Evolutionary conservation across 441 rosid species (phyloP), one percentile per base, ranked within the genome.

Genomic region (Erysimum cheiri): DNA sequence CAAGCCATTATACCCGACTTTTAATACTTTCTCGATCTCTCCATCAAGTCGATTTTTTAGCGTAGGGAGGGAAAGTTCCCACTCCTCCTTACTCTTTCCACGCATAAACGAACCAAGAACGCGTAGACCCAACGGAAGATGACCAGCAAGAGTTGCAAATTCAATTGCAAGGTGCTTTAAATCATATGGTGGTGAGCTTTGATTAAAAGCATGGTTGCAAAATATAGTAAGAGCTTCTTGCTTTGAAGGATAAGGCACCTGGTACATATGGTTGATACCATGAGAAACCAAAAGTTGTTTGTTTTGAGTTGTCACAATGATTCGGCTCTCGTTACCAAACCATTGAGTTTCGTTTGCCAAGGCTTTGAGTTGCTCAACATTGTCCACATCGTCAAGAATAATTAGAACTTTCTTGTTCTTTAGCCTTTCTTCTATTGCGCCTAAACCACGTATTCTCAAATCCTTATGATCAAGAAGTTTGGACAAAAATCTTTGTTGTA

Each of bases 141-240:
- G 31, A 10, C 54, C 54, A 48, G 54, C 31, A 48, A 48, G 54
- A 48, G 31, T 22, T 48, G 31, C 3, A 48, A 22, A 0, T 4
- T 48, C 54, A 22, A 4, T 22, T 22, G 54, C 31, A 5, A 48
- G 54, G 31, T 10, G 7, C 54, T 48, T 48, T 0, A 48, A 48
- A 48, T 22, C n/a, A 48, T 48, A 3, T 10, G 54, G 11, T 48
- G 54, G 54, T 3, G 14, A 48, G 29, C 7, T 4, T 48, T 48
- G n/a, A 4, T 24, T 22, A 10, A 48, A 48, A 48, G 54, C 54
- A 11, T 22, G 31, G 6, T 48, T n/a, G 31, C 54, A 48, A 11
- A 48, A 48, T 48, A 48, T 48, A 22, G 54, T 11, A 22, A 48
- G 54, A 48, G 54, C 54, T 48, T 48, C 54, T 48, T 48, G 8